Base-by-base conservation (phyloP, 176 grass and related monocot species). In the Carex scoparia region DNA sequence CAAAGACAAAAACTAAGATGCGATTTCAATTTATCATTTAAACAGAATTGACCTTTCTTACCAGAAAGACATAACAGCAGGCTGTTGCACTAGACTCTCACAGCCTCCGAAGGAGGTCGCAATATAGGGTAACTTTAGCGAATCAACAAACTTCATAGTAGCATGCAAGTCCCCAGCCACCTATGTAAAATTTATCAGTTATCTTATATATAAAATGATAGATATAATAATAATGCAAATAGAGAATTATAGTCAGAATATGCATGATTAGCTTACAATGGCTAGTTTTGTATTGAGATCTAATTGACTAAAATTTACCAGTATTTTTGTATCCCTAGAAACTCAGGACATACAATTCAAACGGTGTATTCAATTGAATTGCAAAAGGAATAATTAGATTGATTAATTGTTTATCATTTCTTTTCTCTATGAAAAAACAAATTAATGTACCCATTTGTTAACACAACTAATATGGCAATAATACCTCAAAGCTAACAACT, bases 51-150 rank as follows among this genome's bases (percentile, higher is more conserved):
- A 60, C 1, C 66, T 31, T 57, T 79, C 30, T 40, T 91, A 98
- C 95, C 95, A 98, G 86, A 94, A 98, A 69, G 95, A 98, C 95
- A 98, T 94, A 65, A 98, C 90, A 66, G 92, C 95, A 86, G 95
- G 95, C 80, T 94, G 95, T 72, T 94, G 89, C 64, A 98, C 89
- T 77, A 94, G 89, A 86, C 95, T 98, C 89, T 94, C 95, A 80
- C 92, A 94, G 69, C 95, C 95, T 83, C 95, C 95, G 84, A 98
- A 98, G 61, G 95, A 98, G 57, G 95, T 92, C 37, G 95, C 95
- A 1, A 93, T 77, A 2, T 98, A 94, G 0, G 95, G 92, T 90
- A 98, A 89, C 79, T 93, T 93, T 48, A 98, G 89, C 86, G 91
- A 91, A 90, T 98, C 92, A 86, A 98, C 76, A 67, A 98, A 98